A percentile compares a stretch with the other conserved stretches of the same genome.
phyloP scores from a whole-genome alignment of 169 alveolate species.

The Plasmodium gonderi region DNA sequence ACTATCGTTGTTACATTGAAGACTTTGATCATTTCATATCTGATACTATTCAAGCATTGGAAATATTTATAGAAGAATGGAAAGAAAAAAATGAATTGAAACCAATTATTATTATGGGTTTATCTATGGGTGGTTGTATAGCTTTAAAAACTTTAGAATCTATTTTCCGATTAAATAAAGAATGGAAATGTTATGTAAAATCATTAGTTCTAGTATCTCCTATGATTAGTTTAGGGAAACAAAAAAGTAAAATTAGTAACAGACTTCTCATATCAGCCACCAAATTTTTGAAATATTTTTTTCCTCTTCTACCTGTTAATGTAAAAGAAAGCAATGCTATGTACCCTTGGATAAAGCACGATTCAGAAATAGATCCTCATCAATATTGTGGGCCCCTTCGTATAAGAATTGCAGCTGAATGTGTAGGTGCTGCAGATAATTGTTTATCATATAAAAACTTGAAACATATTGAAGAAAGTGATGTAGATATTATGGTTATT shows the following conservation, averaged over 20 bases:
- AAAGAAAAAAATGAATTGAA: conserved; percentile 49
- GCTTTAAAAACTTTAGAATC: conserved; percentile 45
- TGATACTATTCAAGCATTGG: conserved; percentile 80
- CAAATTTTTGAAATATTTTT: conserved; percentile 22
- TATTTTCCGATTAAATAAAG: conserved; percentile 22
- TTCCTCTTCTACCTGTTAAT: conserved; percentile 44
- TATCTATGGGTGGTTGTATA: conserved; percentile 70
- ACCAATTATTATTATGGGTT: conserved; percentile 55
- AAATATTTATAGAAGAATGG: conserved; percentile 72
- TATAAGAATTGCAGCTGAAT: conserved; percentile 18
- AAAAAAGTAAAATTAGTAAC: conserved; percentile 35
- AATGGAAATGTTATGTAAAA: conserved; percentile 51
- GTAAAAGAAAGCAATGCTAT: conserved; percentile 45
- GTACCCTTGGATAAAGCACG: conserved; percentile 51
- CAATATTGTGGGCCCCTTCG: conserved; percentile 52
- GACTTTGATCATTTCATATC: conserved; percentile 71
- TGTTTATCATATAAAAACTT: conserved; percentile 9
- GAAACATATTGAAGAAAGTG: conserved; percentile 44
- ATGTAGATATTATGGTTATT: conserved; percentile 34
- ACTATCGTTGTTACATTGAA: conserved; percentile 70
- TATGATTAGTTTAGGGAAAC: conserved; percentile 65
- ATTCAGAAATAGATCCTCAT: conserved; percentile 30
- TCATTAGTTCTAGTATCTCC: conserved; percentile 32
- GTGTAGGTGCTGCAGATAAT: conserved; percentile 60
- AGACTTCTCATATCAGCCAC: conserved; percentile 33